These are phyloP conservation scores for Aspergillus egyptiacus DNA, from an alignment of 495 filamentous ascomycete species.

Conservation along the genomic window DNA sequence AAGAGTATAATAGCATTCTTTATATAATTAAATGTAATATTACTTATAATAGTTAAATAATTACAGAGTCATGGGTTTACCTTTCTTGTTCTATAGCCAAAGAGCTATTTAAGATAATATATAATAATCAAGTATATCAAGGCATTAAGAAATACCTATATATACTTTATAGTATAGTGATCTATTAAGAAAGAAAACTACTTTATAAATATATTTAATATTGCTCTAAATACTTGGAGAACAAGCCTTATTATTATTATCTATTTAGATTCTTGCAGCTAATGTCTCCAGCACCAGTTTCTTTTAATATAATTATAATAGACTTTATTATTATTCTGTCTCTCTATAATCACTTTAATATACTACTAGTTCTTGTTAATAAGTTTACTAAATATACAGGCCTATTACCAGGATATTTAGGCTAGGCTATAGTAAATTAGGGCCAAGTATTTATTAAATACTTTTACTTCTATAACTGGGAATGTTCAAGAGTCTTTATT, in stretches of 20 bases:
- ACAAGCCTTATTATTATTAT: neutral
- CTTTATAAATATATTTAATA: neutral
- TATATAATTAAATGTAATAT: neutral
- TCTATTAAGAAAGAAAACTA: neutral
- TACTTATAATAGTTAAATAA: neutral
- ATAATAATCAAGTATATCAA: neutral
- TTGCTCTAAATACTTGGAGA: neutral
- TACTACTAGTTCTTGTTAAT: neutral
- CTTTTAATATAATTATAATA: constrained; percentile 4
- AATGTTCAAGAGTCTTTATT: neutral
- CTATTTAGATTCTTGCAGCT: neutral
- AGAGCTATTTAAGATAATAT: neutral
- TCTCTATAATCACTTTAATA: neutral
- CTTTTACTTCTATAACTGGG: neutral
- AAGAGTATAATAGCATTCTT: neutral
- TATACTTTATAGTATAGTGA: neutral
- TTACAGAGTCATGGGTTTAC: neutral
- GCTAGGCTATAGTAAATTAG: neutral
- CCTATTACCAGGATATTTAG: neutral
- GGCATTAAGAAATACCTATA: neutral
- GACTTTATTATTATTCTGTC: neutral
- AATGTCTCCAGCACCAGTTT: neutral
- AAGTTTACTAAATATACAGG: neutral
- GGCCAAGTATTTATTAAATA: neutral
- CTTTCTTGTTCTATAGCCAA: neutral